phyloP scores from a whole-genome alignment of 495 filamentous ascomycete genomes.

The Aspergillus coremiiformis region DNA sequence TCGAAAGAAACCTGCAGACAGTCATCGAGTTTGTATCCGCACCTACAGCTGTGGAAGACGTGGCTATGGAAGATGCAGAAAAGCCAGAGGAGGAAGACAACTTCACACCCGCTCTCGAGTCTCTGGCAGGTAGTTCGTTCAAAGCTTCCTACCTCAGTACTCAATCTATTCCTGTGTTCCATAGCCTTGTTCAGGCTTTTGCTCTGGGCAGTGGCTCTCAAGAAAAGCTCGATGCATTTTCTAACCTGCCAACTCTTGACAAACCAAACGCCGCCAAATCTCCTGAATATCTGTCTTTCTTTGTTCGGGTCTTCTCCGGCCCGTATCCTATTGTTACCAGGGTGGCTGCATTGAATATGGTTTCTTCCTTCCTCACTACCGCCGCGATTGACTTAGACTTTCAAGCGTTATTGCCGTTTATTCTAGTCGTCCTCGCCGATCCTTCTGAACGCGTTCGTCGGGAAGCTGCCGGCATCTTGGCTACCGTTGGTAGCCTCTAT shows the following conservation, averaged over 20 bases:
- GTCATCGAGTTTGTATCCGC: conserved; percentile 45
- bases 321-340: conserved; percentile 59
- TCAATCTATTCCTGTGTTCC: conserved; percentile 34
- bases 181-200: conserved; percentile 58
- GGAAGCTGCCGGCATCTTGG: conserved; percentile 59
- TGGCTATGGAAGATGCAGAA: conserved; percentile 43
- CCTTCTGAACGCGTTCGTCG: conserved; percentile 62
- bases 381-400: conserved; percentile 50
- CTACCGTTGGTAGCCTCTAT: conserved; percentile 40
- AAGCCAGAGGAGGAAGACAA: conserved; percentile 28
- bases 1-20: conserved; percentile 65
- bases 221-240: conserved; percentile 47
- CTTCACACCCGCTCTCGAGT: conserved; percentile 33
- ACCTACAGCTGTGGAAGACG: conserved; percentile 39
- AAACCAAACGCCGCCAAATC: conserved; percentile 47
- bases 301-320: conserved; percentile 65
- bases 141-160: conserved; percentile 31
- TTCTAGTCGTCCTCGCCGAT: conserved; percentile 66
- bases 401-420: conserved; percentile 72
- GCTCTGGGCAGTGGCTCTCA: conserved; percentile 47
- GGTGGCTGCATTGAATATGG: conserved; percentile 56
- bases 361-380: conserved; percentile 46
- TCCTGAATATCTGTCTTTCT: conserved; percentile 68
- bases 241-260: conserved; percentile 49
- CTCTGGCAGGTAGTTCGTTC: conserved; percentile 23